phyloP scores from a whole-genome alignment of 768 basidiomycete species.

The Lactarius akahatsu region DNA sequence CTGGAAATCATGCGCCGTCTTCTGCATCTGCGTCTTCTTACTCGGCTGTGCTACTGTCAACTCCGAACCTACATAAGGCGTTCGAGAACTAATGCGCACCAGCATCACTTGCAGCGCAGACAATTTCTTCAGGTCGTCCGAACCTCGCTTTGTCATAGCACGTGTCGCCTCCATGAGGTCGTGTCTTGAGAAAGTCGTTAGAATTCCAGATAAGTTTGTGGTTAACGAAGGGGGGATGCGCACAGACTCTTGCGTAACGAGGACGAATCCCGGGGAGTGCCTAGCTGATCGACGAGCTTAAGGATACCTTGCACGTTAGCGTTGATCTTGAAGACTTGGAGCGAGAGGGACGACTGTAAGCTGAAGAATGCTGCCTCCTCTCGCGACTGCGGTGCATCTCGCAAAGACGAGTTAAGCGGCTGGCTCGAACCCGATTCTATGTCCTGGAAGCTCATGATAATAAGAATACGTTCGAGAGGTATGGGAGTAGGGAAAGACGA shows the following conservation, averaged over 20 bases:
- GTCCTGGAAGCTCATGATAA: conserved; percentile 51
- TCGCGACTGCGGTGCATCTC: conserved; percentile 38
- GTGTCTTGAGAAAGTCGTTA: conserved; percentile 51
- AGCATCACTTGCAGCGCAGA: conserved; percentile 61
- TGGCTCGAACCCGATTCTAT: conserved; percentile 46
- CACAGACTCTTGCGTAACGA: conserved; percentile 81
- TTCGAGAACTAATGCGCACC: conserved; percentile 42
- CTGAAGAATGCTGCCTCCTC: conserved; percentile 75
- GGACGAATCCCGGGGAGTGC: conserved; percentile 78
- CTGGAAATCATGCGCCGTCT: conserved; percentile 92
- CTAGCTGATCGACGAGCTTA: conserved; percentile 95
- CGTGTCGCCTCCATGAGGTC: conserved; percentile 93
- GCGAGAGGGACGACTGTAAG: conserved; percentile 75
- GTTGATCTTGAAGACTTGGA: conserved; percentile 99
- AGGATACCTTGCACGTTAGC: conserved; percentile 94
- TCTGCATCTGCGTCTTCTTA: conserved; percentile 81
- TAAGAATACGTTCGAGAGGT: neutral
- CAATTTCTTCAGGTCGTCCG: conserved; percentile 89
- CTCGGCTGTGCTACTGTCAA: conserved; percentile 51
- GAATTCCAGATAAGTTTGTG: neutral
- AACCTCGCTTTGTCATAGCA: conserved; percentile 91
- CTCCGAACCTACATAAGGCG: neutral
- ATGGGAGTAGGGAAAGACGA: neutral
- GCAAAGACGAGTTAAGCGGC: conserved; percentile 33
- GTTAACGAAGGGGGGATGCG: conserved; percentile 36